These are phyloP conservation scores for Blumeria hordei DNA, from an alignment of 2,329 filamentous ascomycete species.

Conservation along the genomic window DNA sequence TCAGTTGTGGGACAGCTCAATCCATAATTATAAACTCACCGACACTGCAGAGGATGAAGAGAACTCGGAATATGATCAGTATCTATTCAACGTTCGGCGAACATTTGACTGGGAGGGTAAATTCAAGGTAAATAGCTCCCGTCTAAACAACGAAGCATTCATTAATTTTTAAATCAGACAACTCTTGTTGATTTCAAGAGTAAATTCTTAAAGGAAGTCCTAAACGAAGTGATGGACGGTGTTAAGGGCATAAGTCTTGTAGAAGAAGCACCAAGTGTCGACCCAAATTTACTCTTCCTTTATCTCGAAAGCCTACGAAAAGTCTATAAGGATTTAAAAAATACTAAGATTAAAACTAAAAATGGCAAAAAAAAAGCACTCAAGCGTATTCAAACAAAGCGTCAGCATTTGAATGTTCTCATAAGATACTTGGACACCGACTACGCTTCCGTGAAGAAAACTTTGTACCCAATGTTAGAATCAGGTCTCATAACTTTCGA, in stretches of 20 bases:
- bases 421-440: constrained; percentile 60
- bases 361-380: constrained; percentile 35
- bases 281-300: constrained; percentile 47
- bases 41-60: constrained; percentile 40
- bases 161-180: constrained; percentile 10
- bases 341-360: constrained; percentile 23
- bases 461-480: constrained; percentile 55
- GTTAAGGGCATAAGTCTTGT: constrained; percentile 60
- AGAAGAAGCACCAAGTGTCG: constrained; percentile 50
- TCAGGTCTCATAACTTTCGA: constrained; percentile 75
- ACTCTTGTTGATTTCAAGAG: constrained; percentile 72
- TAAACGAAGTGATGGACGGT: constrained; percentile 48
- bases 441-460: constrained; percentile 55
- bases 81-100: constrained; percentile 60
- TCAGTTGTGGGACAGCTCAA: constrained; percentile 31
- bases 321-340: constrained; percentile 38
- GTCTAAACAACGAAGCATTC: background rate
- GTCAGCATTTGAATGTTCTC: constrained; percentile 44
- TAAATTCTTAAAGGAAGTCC: constrained; percentile 46
- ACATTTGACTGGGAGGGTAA: constrained; percentile 71
- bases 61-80: constrained; percentile 47
- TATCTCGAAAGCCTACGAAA: constrained; percentile 55
- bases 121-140: constrained; percentile 23
- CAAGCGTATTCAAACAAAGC: constrained; percentile 32
- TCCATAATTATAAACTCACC: constrained; percentile 42